phyloP scores from a whole-genome alignment of 352 stramenopile species.

The Phytophthora agathidicida region DNA sequence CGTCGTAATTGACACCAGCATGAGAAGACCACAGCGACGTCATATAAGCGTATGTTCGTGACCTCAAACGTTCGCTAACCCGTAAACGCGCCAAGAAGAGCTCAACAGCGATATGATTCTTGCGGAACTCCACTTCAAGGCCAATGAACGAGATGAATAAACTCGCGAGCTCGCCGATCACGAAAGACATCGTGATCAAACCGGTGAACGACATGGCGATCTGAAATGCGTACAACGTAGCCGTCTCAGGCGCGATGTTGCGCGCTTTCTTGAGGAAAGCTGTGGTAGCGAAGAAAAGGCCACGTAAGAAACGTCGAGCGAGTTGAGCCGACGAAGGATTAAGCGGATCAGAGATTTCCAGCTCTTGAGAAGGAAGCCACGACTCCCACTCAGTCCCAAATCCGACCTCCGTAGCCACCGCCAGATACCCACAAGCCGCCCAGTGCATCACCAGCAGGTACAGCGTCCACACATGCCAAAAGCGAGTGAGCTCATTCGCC shows the following conservation, averaged over 20 bases:
- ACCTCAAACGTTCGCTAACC: slow-evolving; percentile 37
- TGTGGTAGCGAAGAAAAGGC: slow-evolving; percentile 54
- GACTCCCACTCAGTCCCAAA: slow-evolving; percentile 53
- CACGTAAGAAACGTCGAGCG: slow-evolving; percentile 42
- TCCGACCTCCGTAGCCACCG: slow-evolving; percentile 40
- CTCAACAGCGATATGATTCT: slow-evolving; percentile 59
- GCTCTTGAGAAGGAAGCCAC: slow-evolving; percentile 48
- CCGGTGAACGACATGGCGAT: slow-evolving; percentile 52
- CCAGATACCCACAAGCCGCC: slow-evolving; percentile 56
- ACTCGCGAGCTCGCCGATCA: slow-evolving; percentile 57
- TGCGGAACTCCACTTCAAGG: slow-evolving; percentile 66
- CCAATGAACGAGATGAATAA: slow-evolving; percentile 65
- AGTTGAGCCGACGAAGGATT: slow-evolving; percentile 25
- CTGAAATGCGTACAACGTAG: slow-evolving; percentile 44
- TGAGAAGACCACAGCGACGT: slow-evolving; percentile 66
- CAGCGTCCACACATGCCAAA: slow-evolving; percentile 51
- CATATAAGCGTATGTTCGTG: slow-evolving; percentile 48
- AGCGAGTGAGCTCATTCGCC: slow-evolving; percentile 49
- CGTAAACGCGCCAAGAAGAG: slow-evolving; percentile 45
- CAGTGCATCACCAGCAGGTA: slow-evolving; percentile 70
- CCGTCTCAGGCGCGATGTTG: slow-evolving; percentile 21
- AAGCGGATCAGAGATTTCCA: slow-evolving; percentile 37
- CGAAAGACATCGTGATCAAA: slow-evolving; percentile 59
- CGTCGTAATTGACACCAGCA: slow-evolving; percentile 56
- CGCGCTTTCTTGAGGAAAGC: slow-evolving; percentile 54